These are phyloP conservation scores for Collybia sordida DNA, from an alignment of 768 basidiomycete species.

Conservation along the genomic window DNA sequence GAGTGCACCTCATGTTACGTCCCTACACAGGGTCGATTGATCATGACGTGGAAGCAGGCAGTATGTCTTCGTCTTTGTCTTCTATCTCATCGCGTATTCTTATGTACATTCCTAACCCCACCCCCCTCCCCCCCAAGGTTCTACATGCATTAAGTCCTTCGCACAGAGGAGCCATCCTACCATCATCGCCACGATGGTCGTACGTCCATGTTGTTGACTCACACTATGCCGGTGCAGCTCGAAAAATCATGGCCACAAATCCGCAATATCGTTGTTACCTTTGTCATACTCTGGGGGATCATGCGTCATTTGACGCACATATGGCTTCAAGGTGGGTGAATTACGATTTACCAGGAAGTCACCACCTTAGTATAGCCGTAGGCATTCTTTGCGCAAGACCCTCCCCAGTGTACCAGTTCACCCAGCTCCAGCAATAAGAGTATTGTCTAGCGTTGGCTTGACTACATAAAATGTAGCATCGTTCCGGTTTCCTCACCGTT, in stretches of 20 bases:
- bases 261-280: conserved; percentile 17
- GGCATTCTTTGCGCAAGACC: too few relatives aligned
- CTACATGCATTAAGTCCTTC: conserved; percentile 8
- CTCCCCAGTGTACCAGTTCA: too few relatives aligned
- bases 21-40: conserved; percentile 12
- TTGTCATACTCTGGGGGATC: conserved; percentile 13
- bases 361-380: not conserved
- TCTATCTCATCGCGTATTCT: too few relatives aligned
- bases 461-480: too few relatives aligned
- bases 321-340: conserved; percentile 12
- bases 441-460: too few relatives aligned
- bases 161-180: conserved; percentile 10
- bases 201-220: conserved; percentile 10
- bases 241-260: conserved; percentile 8
- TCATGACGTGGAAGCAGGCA: conserved; percentile 23
- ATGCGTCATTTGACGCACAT: conserved; percentile 11
- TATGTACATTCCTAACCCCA: conserved; percentile 47
- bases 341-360: too few relatives aligned
- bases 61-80: conserved; percentile 23
- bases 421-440: too few relatives aligned
- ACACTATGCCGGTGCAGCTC: conserved; percentile 10
- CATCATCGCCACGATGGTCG: conserved; percentile 8
- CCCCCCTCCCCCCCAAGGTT: conserved; percentile 1
- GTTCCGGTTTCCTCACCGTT: too few relatives aligned
- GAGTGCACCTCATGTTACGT: conserved; percentile 21